Evolutionary conservation across 768 basidiomycete genomes (phyloP).

Genomic region (Rhizopogon roseolus): DNA sequence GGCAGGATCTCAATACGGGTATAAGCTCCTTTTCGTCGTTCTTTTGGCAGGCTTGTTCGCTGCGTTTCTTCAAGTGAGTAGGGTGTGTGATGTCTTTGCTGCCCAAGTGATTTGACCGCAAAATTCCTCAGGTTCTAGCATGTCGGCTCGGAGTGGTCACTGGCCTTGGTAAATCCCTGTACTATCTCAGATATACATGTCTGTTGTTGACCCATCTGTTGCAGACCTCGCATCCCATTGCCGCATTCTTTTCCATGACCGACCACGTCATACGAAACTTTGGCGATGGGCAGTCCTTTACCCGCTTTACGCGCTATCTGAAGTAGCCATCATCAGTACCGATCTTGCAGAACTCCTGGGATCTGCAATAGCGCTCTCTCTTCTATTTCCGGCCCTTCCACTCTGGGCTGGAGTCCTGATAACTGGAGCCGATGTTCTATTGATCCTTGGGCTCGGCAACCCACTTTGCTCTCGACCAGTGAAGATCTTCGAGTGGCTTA

Average conservation of each 20-base stretch:
- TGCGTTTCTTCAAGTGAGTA: conserved; percentile 69
- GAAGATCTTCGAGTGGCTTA: conserved; percentile 61
- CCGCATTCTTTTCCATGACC: conserved; percentile 59
- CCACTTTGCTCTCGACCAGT: conserved; percentile 65
- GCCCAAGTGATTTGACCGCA: conserved; percentile 1
- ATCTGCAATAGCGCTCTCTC: conserved; percentile 73
- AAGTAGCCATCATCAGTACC: conserved; percentile 71
- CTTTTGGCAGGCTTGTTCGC: conserved; percentile 80
- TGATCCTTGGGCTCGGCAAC: conserved; percentile 69
- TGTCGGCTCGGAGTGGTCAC: conserved; percentile 80
- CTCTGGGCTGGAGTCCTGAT: conserved; percentile 69
- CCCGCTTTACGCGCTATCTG: conserved; percentile 59
- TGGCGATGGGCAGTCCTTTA: conserved; percentile 60
- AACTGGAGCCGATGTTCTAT: conserved; percentile 62
- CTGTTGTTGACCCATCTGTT: conserved; percentile 16
- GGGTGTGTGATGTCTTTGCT: background rate
- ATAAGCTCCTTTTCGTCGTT: conserved; percentile 81
- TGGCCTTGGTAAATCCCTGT: conserved; percentile 53
- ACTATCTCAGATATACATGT: background rate
- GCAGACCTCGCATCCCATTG: conserved; percentile 60
- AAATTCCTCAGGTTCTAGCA: conserved; percentile 54
- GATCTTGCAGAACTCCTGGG: conserved; percentile 81
- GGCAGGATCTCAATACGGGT: conserved; percentile 83
- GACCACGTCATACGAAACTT: conserved; percentile 51
- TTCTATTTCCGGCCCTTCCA: conserved; percentile 66